phyloP scores from a whole-genome alignment of 2,329 filamentous ascomycete genomes.

The Aspergillus sergii region DNA sequence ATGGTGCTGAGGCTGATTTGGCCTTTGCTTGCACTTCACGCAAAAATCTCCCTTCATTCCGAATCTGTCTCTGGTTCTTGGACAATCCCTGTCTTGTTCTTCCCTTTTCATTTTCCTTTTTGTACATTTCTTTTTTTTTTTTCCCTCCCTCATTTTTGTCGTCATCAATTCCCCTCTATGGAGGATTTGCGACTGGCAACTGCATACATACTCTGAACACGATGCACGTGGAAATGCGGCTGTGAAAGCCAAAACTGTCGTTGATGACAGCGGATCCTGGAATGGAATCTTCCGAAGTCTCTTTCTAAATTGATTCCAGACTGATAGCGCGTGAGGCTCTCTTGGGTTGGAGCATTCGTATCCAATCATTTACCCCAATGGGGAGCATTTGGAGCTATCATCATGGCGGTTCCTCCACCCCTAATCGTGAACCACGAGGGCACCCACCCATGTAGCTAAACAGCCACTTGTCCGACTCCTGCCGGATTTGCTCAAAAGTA shows the following conservation, averaged over 20 bases:
- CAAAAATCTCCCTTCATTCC: neutral
- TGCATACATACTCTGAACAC: too few species aligned
- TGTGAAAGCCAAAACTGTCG: neutral
- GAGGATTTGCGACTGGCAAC: too few species aligned
- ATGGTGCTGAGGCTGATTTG: neutral
- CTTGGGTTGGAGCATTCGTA: neutral
- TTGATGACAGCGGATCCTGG: neutral
- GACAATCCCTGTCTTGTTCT: neutral
- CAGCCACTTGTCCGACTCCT: neutral
- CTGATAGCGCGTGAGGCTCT: conserved; percentile 1
- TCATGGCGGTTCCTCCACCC: neutral
- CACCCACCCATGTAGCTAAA: neutral
- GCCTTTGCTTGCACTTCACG: neutral
- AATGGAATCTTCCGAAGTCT: neutral
- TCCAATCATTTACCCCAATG: conserved; percentile 1
- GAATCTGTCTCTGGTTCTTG: too few species aligned
- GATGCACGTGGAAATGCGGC: neutral
- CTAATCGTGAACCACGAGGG: neutral
- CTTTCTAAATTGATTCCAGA: neutral
- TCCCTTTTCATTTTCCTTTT: neutral
- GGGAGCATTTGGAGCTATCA: neutral
- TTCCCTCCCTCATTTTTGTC: neutral
- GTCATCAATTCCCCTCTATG: neutral
- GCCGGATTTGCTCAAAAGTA: neutral
- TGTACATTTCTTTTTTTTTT: neutral